A percentile compares a stretch with the other conserved stretches of the same genome.
phyloP scores from a whole-genome alignment of 2,329 filamentous ascomycete species.

The Aspergillus sp. region DNA sequence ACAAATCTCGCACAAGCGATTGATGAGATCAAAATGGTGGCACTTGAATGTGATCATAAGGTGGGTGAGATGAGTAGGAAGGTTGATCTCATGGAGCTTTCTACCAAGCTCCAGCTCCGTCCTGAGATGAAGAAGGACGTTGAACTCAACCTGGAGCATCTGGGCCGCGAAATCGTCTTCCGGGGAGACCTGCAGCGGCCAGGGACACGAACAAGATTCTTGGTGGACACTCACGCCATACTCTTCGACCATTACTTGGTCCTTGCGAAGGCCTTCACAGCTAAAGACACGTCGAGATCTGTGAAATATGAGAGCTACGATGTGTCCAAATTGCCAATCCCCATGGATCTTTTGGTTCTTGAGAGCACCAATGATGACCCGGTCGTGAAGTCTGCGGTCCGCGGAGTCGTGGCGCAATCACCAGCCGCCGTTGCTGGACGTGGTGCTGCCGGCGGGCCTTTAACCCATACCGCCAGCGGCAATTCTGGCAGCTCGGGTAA shows the following conservation, averaged over 20 bases:
- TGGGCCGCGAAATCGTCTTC: slow-evolving; percentile 87
- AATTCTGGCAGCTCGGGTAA: slow-evolving; percentile 66
- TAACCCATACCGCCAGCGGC: slow-evolving; percentile 66
- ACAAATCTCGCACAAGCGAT: slow-evolving; percentile 79
- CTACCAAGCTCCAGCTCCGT: slow-evolving; percentile 78
- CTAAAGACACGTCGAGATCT: slow-evolving; percentile 67
- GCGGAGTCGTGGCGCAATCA: slow-evolving; percentile 66
- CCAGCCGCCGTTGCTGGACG: slow-evolving; percentile 53
- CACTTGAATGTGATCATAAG: slow-evolving; percentile 85
- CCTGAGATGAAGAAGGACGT: slow-evolving; percentile 82
- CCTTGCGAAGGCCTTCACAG: slow-evolving; percentile 74
- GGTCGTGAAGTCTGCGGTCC: slow-evolving; percentile 75
- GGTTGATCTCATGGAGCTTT: slow-evolving; percentile 82
- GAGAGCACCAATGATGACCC: slow-evolving; percentile 92
- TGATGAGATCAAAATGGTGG: slow-evolving; percentile 86
- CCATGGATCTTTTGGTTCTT: slow-evolving; percentile 90
- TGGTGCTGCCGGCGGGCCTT: slow-evolving; percentile 23
- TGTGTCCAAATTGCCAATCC: slow-evolving; percentile 91
- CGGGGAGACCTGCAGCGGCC: slow-evolving; percentile 87
- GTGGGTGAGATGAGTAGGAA: slow-evolving; percentile 92
- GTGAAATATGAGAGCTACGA: slow-evolving; percentile 82
- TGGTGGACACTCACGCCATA: slow-evolving; percentile 90
- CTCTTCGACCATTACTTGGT: slow-evolving; percentile 97
- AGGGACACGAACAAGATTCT: slow-evolving; percentile 84
- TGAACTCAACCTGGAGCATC: slow-evolving; percentile 84